Percentiles rank a stretch among this genome's conserved stretches.
phyloP scores from a whole-genome alignment of 2,329 filamentous ascomycete genomes.

The Beauveria pseudobassiana region DNA sequence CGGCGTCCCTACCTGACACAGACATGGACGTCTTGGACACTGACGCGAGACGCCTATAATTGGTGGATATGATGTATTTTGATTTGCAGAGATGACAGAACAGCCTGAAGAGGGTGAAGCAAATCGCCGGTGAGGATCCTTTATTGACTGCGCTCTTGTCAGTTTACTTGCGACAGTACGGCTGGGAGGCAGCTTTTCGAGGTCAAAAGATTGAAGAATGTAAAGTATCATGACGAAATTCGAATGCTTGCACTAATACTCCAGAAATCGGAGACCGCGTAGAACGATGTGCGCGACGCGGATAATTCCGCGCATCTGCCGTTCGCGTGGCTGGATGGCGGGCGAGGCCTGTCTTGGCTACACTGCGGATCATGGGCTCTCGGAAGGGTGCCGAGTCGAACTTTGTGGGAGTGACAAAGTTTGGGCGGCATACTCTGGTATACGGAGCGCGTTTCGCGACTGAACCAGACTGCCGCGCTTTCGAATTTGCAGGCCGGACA shows the following conservation, averaged over 20 bases:
- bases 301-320: not conserved
- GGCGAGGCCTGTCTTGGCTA: not conserved
- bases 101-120: too few relatives aligned
- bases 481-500: not conserved
- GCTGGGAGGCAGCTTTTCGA: not conserved
- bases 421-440: not conserved
- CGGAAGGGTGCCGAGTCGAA: not conserved
- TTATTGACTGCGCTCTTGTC: too few relatives aligned
- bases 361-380: not conserved
- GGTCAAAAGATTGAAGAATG: not conserved
- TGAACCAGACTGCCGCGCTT: not conserved
- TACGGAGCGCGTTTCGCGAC: not conserved
- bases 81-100: too few relatives aligned
- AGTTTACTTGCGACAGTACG: too few relatives aligned
- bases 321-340: not conserved
- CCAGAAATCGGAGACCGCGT: too few relatives aligned
- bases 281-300: not conserved
- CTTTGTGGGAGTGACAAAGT: not conserved
- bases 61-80: too few relatives aligned
- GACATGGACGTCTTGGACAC: not conserved
- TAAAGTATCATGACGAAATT: too few relatives aligned
- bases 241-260: too few relatives aligned
- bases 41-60: too few relatives aligned
- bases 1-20: not conserved
- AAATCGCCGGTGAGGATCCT: too few relatives aligned